Base-by-base conservation (phyloP, 1,139 yeast species). In the Candida tetrigidarum region DNA sequence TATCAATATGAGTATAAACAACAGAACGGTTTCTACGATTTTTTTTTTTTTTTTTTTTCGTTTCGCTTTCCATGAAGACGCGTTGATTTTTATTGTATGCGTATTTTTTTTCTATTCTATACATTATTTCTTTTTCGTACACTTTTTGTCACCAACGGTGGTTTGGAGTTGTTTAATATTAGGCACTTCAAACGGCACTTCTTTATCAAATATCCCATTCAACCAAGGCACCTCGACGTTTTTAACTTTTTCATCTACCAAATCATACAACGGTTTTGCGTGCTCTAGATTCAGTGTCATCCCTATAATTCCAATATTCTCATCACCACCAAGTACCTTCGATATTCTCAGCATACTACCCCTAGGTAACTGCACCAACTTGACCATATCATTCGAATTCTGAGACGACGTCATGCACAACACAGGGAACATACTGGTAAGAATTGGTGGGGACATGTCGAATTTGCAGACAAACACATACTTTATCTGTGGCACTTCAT, bases 401-500 rank as follows among this genome's bases (percentile, higher is more conserved):
- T 48, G 50, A 0, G 80, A 71, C 0, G 86, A 75, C 2, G 81
- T 68, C 45, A 61, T 71, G 12, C 79, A 59, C 15, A 83, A 61
- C 1, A 72, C 66, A 0, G 89, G 89, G 45, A 83, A 73, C 42
- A 78, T 81, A 43, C 72, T 71, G 4, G 74, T 67, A 16, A 83
- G 52, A 4, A 83, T 54, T 3, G 67, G 59, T 3, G 84, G 81
- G 1, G 67, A 59, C 16, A 83, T 69, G 48, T 83, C 88, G 9
- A 66, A 58, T 51, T 76, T 80, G 49, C 84, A 76, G 12, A 83
- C 82, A 57, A 83, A 76, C 1, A 83, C 73, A 47, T 73, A 74
- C 41, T 62, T 64, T 4, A 76, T 55, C 5, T 37, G 44, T 8
- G 29, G 19, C 2, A 39, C 14, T 25, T 57, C 55, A 23, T 42